These are phyloP conservation scores for Ulmus americana DNA, from an alignment of 331 rosid genomes.

Conservation along the genomic window DNA sequence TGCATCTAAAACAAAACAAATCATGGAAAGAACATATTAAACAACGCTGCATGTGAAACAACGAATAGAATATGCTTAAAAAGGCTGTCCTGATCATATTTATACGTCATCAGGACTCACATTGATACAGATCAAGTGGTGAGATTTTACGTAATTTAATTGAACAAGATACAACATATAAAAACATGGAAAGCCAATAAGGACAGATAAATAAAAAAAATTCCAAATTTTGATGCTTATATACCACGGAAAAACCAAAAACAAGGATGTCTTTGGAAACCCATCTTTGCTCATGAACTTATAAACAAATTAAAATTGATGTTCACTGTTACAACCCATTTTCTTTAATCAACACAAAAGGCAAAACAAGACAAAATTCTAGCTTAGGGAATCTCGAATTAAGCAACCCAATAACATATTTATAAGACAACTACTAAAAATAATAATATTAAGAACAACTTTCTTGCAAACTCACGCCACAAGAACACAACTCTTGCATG, in stretches of 20 bases:
- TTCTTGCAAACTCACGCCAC: not conserved
- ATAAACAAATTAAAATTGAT: not conserved
- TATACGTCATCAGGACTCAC: slow-evolving; percentile 37
- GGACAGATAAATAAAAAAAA: slow-evolving; percentile 12
- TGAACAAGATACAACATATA: slow-evolving; percentile 17
- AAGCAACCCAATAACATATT: slow-evolving; percentile 5
- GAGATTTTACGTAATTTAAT: slow-evolving; percentile 23
- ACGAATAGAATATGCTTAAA: slow-evolving; percentile 42
- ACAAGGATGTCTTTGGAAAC: slow-evolving; percentile 14
- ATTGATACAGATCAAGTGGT: slow-evolving; percentile 34
- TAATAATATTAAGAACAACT: not conserved
- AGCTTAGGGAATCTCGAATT: slow-evolving; percentile 29
- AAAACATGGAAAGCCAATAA: slow-evolving; percentile 20
- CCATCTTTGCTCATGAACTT: slow-evolving; percentile 15
- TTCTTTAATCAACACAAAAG: not conserved
- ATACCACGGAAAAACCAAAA: slow-evolving; percentile 16
- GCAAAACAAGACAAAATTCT: slow-evolving; percentile 1
- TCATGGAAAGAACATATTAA: slow-evolving; percentile 23
- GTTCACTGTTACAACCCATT: not conserved
- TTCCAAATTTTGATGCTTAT: not conserved
- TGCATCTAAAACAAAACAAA: slow-evolving; percentile 27
- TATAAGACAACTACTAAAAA: not conserved
- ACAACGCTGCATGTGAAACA: slow-evolving; percentile 43
- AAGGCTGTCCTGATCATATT: slow-evolving; percentile 29
- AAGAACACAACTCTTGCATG: not conserved